These are phyloP conservation scores for Magnaporthiopsis rhizophila DNA, from an alignment of 2,329 filamentous ascomycete genomes.

Conservation along the genomic window DNA sequence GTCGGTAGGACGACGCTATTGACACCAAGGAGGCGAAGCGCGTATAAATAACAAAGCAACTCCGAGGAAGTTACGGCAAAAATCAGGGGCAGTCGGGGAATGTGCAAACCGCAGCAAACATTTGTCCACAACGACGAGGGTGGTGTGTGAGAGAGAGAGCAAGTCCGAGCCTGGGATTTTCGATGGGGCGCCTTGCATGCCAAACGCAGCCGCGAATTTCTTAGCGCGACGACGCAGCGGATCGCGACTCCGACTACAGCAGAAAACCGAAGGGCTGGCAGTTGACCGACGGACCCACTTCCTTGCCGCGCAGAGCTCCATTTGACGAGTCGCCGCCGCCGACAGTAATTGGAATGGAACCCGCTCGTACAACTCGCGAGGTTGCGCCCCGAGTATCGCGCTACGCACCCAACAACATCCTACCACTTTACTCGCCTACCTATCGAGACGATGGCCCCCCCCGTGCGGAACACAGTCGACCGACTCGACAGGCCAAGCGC, in stretches of 20 bases:
- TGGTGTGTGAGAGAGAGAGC: background rate
- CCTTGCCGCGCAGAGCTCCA: background rate
- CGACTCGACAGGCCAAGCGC: slow-evolving; percentile 90
- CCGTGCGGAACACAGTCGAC: slow-evolving; percentile 66
- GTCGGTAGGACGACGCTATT: background rate
- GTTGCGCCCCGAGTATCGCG: background rate
- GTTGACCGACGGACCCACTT: background rate
- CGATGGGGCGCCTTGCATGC: background rate
- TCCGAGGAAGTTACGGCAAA: background rate
- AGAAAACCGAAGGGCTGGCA: background rate
- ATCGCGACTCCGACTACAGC: background rate
- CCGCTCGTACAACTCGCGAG: background rate
- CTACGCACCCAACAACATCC: background rate
- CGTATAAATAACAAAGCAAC: background rate
- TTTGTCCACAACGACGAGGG: background rate
- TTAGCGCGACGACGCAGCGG: background rate
- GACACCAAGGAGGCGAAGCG: background rate
- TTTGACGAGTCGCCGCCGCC: background rate
- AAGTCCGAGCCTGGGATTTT: background rate
- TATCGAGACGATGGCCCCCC: background rate
- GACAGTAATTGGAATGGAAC: background rate
- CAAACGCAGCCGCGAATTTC: background rate
- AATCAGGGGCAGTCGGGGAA: background rate
- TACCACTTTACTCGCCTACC: no score
- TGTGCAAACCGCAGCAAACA: background rate